Evolutionary conservation across 768 basidiomycete species (phyloP), one percentile per base, ranked within the genome.

Genomic region (Kockovaella imperatae): DNA sequence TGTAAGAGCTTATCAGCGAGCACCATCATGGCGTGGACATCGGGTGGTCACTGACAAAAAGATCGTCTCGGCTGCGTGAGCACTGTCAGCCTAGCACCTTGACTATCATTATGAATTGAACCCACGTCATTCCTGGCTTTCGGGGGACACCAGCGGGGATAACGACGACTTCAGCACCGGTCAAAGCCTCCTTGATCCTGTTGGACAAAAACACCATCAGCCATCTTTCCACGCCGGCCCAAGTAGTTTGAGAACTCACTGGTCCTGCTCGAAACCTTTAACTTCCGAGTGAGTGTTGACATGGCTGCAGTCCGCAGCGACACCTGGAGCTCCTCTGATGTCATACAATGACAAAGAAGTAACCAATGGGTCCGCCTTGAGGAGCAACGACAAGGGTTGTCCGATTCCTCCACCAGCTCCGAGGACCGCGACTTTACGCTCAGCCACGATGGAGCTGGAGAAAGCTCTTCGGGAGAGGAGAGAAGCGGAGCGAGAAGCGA

Each of bases 341-440:
- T 97, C 93, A 70, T 78, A 96, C 51, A 96, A 81, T 44, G 80
- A 76, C 42, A 97, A 83, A 8, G 38, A 78, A 47, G 85, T 85
- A 60, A 96, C 77, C 51, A 81, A 75, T 21, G 84, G 79, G 75
- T 88, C 90, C 42, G 75, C 70, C 77, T 97, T 96, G 71, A 97
- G 78, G 49, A 97, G 78, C 51, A 97, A 83, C 18, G 91, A 80
- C 71, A 97, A 77, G 53, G 91, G 90, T 77, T 95, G 93, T 68
- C 93, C 93, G 65, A 96, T 96, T 73, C 91, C 91, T 72, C 88
- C 89, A 72, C 87, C 84, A 75, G 91, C 91, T 72, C 91, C 91
- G 70, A 97, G 90, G 59, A 97, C 89, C 69, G 69, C 69, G 34
- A 70, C 69, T 47, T 70, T 67, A 24, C 65, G 54, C 45, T 70